Evolutionary conservation across 345 rosid species (phyloP).

Genomic region (Heritiera fomes): DNA sequence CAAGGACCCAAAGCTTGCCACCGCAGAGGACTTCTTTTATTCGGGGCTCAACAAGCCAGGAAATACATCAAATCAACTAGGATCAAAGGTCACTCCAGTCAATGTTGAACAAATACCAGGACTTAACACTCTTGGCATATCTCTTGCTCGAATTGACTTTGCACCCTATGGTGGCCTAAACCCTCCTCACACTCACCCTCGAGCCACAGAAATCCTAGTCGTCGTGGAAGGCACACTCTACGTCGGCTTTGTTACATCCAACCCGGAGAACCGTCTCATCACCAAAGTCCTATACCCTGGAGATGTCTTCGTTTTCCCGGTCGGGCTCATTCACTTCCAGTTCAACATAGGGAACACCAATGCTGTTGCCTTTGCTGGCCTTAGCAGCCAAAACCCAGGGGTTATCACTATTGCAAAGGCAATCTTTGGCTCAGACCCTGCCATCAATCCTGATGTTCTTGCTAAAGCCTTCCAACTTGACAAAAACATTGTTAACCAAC

Average conservation of each 20-base stretch:
- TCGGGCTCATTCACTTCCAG: slow-evolving; percentile 17
- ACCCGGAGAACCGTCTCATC: slow-evolving; percentile 32
- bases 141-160: slow-evolving; percentile 33
- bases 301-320: slow-evolving; percentile 44
- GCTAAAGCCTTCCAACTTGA: slow-evolving; percentile 38
- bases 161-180: slow-evolving; percentile 38
- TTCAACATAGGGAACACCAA: not conserved
- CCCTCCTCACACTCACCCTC: slow-evolving; percentile 45
- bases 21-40: no score
- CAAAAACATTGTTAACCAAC: slow-evolving; percentile 23
- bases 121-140: slow-evolving; percentile 32
- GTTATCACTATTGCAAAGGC: slow-evolving; percentile 33
- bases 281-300: slow-evolving; percentile 31
- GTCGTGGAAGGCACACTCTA: slow-evolving; percentile 40
- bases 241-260: slow-evolving; percentile 44
- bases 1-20: not conserved
- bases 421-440: slow-evolving; percentile 32
- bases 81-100: no score
- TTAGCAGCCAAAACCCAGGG: slow-evolving; percentile 6
- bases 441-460: slow-evolving; percentile 24
- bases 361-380: not conserved
- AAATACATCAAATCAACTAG: no score
- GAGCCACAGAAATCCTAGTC: slow-evolving; percentile 32
- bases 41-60: no score
- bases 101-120: slow-evolving; percentile 29